Conservation (phyloP, 495 filamentous ascomycete species). For the Lophium mytilinum region DNA sequence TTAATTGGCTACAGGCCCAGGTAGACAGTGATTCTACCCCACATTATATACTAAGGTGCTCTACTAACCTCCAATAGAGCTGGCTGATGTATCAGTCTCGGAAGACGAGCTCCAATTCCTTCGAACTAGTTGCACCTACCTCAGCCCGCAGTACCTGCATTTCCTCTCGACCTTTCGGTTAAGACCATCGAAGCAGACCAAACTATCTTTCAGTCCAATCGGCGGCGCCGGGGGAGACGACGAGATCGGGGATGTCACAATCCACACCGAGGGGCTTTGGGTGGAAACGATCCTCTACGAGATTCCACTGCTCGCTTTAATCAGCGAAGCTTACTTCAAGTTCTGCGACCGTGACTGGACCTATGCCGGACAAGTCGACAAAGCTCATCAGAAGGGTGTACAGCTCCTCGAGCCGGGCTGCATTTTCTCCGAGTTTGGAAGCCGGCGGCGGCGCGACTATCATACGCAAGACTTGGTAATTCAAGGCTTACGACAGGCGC, state of each 20-base stretch:
- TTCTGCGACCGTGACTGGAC: conserved; percentile 89
- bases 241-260: conserved; percentile 64
- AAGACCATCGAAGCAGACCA: conserved; percentile 69
- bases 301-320: conserved; percentile 83
- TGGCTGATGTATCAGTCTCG: conserved; percentile 68
- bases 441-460: conserved; percentile 79
- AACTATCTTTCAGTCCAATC: conserved; percentile 57
- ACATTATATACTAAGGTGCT: not conserved
- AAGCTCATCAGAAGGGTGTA: conserved; percentile 68
- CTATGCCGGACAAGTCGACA: conserved; percentile 74
- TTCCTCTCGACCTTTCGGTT: conserved; percentile 77
- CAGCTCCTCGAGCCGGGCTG: conserved; percentile 73
- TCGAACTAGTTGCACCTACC: conserved; percentile 70
- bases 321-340: conserved; percentile 94
- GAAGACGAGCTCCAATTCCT: conserved; percentile 73
- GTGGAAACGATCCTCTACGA: conserved; percentile 95
- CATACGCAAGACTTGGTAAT: conserved; percentile 91
- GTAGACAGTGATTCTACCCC: conserved; percentile 51
- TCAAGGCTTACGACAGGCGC: conserved; percentile 67
- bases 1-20: conserved; percentile 76
- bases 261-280: conserved; percentile 75
- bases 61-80: conserved; percentile 42
- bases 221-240: conserved; percentile 57
- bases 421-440: conserved; percentile 88
- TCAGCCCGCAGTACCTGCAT: conserved; percentile 64